These are phyloP conservation scores for Chenopodium quinoa DNA, from an alignment of 148 eudicot species.

Conservation along the genomic window DNA sequence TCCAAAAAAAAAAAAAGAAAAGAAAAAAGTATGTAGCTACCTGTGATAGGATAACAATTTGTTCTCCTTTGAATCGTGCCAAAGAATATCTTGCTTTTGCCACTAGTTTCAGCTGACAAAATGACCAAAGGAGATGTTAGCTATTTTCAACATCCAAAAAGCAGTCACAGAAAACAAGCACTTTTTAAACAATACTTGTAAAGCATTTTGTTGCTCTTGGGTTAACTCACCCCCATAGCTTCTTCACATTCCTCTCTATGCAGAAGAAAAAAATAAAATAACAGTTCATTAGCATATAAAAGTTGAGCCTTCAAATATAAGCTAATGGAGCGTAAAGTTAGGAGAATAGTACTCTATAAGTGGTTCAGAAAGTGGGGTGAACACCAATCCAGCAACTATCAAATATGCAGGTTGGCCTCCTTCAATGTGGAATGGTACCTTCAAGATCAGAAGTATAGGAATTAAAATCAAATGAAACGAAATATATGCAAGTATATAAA, in stretches of 20 bases:
- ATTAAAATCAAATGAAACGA: not conserved
- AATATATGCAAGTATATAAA: too few relatives aligned
- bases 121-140: conserved; percentile 7
- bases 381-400: conserved; percentile 94
- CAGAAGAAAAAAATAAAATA: not conserved
- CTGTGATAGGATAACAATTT: conserved; percentile 92
- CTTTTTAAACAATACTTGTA: not conserved
- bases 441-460: conserved; percentile 11
- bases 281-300: conserved; percentile 16
- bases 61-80: conserved; percentile 84
- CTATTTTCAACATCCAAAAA: not conserved
- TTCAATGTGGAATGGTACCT: conserved; percentile 97
- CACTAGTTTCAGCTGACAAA: conserved; percentile 65
- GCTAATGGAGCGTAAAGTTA: not conserved
- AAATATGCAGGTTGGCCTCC: conserved; percentile 89
- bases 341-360: conserved; percentile 71
- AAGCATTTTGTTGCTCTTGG: conserved; percentile 4
- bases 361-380: conserved; percentile 92
- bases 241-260: conserved; percentile 94
- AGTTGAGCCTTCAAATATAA: not conserved
- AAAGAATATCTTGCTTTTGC: conserved; percentile 84
- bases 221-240: conserved; percentile 72
- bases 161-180: not conserved
- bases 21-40: conserved; percentile 26
- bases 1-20: too few relatives aligned